Conservation (phyloP, 352 stramenopile species). For the Globisporangium echinulatum region DNA sequence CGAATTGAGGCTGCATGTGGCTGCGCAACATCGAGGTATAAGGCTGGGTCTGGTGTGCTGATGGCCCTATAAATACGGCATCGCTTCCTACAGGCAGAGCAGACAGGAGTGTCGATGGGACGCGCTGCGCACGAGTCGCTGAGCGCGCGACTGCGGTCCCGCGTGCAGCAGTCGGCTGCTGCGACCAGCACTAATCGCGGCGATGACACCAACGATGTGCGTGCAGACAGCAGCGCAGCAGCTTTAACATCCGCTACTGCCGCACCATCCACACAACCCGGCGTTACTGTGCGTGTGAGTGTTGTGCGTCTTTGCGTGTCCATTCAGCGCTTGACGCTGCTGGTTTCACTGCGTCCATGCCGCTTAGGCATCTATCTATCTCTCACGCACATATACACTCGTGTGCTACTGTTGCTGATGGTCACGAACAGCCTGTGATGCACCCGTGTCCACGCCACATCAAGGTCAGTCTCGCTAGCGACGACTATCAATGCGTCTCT, state of each 20-base stretch:
- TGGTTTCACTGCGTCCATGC: background rate
- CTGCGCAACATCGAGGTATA: too few species aligned
- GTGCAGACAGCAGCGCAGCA: too few species aligned
- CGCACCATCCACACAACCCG: too few species aligned
- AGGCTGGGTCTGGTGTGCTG: too few species aligned
- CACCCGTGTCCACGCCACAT: slow-evolving; percentile 26
- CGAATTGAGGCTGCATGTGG: too few species aligned
- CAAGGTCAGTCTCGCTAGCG: slow-evolving; percentile 14
- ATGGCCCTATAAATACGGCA: too few species aligned
- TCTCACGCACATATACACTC: background rate
- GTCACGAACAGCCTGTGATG: background rate
- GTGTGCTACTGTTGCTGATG: background rate
- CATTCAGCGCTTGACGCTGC: too few species aligned
- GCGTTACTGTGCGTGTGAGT: too few species aligned
- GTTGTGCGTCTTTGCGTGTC: too few species aligned
- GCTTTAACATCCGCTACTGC: background rate
- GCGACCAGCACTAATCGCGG: too few species aligned
- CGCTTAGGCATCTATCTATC: background rate
- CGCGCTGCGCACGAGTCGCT: slow-evolving; percentile 26
- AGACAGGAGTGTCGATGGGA: background rate
- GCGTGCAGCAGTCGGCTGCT: slow-evolving; percentile 31
- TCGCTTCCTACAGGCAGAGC: too few species aligned
- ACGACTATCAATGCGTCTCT: too few species aligned
- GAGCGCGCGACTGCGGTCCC: slow-evolving; percentile 36
- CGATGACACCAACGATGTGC: background rate